A percentile compares a stretch with the other conserved stretches of the same genome.
These are phyloP conservation scores for Aspergillus panamensis DNA, from an alignment of 495 filamentous ascomycete species.

Conservation along the genomic window DNA sequence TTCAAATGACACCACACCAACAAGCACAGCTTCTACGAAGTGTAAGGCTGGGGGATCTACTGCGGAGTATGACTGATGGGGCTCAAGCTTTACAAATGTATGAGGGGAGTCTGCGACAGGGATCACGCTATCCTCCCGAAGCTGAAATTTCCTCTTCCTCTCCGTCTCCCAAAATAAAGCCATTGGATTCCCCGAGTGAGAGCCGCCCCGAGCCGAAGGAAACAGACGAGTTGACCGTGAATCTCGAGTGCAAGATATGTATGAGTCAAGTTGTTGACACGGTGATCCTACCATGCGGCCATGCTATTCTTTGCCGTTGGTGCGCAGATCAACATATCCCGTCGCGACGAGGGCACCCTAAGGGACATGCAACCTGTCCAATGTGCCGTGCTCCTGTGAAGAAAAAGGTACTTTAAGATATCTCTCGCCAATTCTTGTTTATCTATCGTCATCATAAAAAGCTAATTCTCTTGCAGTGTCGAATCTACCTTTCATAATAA, in stretches of 20 bases:
- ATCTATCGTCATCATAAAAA: neutral
- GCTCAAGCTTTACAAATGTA: slow-evolving; percentile 10
- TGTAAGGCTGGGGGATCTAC: neutral
- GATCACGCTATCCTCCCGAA: neutral
- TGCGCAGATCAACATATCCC: slow-evolving; percentile 28
- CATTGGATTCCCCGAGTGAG: slow-evolving; percentile 21
- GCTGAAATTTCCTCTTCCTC: neutral
- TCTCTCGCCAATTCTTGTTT: neutral
- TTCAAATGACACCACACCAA: slow-evolving; percentile 8
- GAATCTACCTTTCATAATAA: slow-evolving; percentile 24
- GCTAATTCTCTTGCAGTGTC: slow-evolving; percentile 7
- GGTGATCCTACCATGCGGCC: slow-evolving; percentile 53
- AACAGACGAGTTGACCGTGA: slow-evolving; percentile 45
- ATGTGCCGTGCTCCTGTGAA: slow-evolving; percentile 27
- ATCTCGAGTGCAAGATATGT: slow-evolving; percentile 54
- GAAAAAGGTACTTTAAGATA: slow-evolving; percentile 17
- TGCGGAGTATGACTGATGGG: slow-evolving; percentile 14
- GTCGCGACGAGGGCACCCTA: slow-evolving; percentile 14
- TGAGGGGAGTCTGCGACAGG: slow-evolving; percentile 6
- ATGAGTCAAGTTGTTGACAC: slow-evolving; percentile 53
- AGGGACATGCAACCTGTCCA: slow-evolving; percentile 18
- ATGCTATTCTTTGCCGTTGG: slow-evolving; percentile 51
- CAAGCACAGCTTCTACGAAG: neutral
- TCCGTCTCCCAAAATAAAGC: slow-evolving; percentile 6
- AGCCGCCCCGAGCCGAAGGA: slow-evolving; percentile 42